Percentiles rank a stretch among this genome's conserved stretches.
Conservation (phyloP, 2,329 filamentous ascomycete genomes). For the Aaosphaeria pasadenensis region DNA sequence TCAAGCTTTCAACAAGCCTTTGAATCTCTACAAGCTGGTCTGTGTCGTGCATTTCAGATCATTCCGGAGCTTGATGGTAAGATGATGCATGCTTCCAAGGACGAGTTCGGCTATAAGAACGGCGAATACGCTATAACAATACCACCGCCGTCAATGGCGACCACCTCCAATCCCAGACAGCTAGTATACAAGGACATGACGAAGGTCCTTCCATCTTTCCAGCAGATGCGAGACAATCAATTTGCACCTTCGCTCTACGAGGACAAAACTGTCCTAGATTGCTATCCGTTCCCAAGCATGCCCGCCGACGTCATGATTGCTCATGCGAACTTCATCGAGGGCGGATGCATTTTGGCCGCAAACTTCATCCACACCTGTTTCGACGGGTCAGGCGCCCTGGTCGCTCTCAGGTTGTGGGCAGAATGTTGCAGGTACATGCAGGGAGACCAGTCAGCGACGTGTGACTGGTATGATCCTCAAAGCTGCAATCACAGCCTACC, state of each 20-base stretch:
- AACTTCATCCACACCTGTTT: constrained; percentile 18
- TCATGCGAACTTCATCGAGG: constrained; percentile 27
- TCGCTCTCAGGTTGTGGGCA: constrained; percentile 20
- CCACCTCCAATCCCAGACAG: constrained; percentile 2
- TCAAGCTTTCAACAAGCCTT: constrained; percentile 29
- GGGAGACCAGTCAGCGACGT: constrained; percentile 15
- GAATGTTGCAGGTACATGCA: constrained; percentile 21
- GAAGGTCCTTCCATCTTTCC: constrained; percentile 14
- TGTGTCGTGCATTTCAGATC: constrained; percentile 33
- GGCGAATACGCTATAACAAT: constrained; percentile 21
- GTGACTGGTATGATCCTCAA: constrained; percentile 16
- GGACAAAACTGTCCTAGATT: constrained; percentile 12
- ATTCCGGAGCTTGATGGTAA: constrained; percentile 38
- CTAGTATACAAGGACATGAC: constrained; percentile 19
- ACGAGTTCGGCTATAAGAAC: constrained; percentile 24
- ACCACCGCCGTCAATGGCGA: constrained; percentile 8
- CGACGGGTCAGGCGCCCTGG: constrained; percentile 19
- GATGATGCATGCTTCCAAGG: constrained; percentile 28
- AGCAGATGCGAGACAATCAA: constrained; percentile 8
- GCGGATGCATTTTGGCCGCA: constrained; percentile 18
- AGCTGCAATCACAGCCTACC: constrained; percentile 22
- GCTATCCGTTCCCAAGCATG: constrained; percentile 12
- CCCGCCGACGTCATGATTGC: constrained; percentile 21
- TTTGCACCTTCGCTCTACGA: constrained; percentile 16
- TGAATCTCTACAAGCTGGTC: constrained; percentile 30